Evolutionary conservation across 1,284 basidiomycete species (phyloP), one percentile per base, ranked within the genome.

Genomic region (Microbotryum saponariae): DNA sequence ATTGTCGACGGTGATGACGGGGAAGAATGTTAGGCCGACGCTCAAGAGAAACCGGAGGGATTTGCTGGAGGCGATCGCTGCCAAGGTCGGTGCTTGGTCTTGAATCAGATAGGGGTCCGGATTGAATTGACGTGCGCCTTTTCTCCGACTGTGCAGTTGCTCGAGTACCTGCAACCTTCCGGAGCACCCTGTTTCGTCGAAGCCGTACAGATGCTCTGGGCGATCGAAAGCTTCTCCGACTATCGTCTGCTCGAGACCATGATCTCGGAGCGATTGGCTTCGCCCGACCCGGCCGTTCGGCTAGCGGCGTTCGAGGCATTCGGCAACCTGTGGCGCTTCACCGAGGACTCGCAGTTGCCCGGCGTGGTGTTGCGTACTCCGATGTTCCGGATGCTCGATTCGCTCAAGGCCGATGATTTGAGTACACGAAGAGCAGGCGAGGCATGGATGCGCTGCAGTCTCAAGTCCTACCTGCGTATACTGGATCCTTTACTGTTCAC

Each of bases 361-460:
- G 91, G 91, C 0, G 86, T 88, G 71, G 80, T 82, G 33, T 84
- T 94, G 71, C 86, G 86, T 69, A 80, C 87, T 0, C 93, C 93
- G 0, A 82, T 97, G 81, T 85, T 92, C 79, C 83, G 87, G 54
- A 83, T 96, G 16, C 77, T 98, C 48, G 91, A 96, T 72, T 84
- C 85, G 0, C 76, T 97, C 46, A 86, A 85, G 71, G 85, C 80
- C 56, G 83, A 85, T 21, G 85, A 91, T 71, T 86, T 89, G 1
- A 78, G 78, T 60, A 75, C 87, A 20, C 84, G 86, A 33, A 82
- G 90, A 9, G 80, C 88, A 45, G 88, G 88, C 7, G 92, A 96
- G 74, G 91, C 91, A 0, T 97, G 92, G 92, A 91, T 97, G 87
- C 82, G 91, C 33, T 91, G 88, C 72, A 91, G 86, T 72, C 79